Conservation (phyloP, 2,329 filamentous ascomycete genomes). For the Phaeosphaeriaceae sp. region DNA sequence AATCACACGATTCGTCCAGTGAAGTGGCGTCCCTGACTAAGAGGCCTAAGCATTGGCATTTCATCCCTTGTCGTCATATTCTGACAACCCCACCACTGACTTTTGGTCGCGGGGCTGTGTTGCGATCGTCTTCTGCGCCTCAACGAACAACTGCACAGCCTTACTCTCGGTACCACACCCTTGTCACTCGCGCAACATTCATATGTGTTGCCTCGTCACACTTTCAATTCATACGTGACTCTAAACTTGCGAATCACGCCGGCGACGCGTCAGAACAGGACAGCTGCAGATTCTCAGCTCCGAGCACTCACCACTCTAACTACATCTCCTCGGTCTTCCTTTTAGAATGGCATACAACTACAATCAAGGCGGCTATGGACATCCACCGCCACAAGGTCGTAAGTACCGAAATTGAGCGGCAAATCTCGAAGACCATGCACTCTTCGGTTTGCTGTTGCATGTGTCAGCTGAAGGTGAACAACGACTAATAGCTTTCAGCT, state of each 20-base stretch:
- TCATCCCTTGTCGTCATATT: constrained; percentile 5
- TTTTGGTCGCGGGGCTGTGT: constrained; percentile 8
- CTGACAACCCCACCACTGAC: constrained; percentile 1
- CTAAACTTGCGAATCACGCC: not conserved
- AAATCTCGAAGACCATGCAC: constrained; percentile 14
- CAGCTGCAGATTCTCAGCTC: not conserved
- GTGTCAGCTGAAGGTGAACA: constrained; percentile 24
- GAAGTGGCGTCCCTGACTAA: constrained; percentile 1
- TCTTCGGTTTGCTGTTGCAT: constrained; percentile 9
- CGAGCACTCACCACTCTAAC: not conserved
- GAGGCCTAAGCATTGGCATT: constrained; percentile 7
- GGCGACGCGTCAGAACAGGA: not conserved
- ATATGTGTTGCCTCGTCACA: not conserved
- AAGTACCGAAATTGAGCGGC: constrained; percentile 24
- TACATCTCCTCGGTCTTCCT: not conserved
- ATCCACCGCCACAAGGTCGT: constrained; percentile 38
- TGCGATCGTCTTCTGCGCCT: constrained; percentile 8
- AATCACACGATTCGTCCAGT: not conserved
- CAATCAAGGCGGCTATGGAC: constrained; percentile 39
- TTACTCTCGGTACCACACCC: not conserved
- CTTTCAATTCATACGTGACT: not conserved
- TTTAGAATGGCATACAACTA: constrained; percentile 37
- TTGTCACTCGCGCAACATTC: not conserved
- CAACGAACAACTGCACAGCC: constrained; percentile 4
- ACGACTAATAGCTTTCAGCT: constrained; percentile 36